Conservation (phyloP, 208 protist species). For the Wallacemonas rigidus region DNA sequence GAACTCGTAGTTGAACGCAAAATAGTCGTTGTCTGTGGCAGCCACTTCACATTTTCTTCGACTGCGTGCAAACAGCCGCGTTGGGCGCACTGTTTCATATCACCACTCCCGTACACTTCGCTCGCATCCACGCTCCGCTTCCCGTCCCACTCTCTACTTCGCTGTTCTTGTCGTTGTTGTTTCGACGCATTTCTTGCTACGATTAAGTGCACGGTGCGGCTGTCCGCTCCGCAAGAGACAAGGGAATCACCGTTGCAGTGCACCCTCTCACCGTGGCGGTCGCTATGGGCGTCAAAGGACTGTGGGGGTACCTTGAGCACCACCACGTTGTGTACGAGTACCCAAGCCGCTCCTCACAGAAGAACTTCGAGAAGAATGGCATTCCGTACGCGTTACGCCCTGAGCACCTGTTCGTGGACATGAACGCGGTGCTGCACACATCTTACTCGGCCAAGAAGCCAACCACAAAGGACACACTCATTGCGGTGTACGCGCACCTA, state of each 20-base stretch:
- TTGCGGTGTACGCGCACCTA: conserved; percentile 34
- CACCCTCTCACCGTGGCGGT: not conserved
- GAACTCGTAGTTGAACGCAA: too few relatives aligned
- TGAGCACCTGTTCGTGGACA: conserved; percentile 80
- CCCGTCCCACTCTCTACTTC: not conserved
- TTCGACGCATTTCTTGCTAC: not conserved
- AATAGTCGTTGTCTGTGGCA: too few relatives aligned
- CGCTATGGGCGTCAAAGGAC: conserved; percentile 72
- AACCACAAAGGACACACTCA: conserved; percentile 39
- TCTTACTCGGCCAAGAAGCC: conserved; percentile 31
- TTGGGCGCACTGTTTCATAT: too few relatives aligned
- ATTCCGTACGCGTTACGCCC: conserved; percentile 35
- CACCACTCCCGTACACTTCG: too few relatives aligned
- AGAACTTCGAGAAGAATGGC: conserved; percentile 6
- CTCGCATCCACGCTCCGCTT: not conserved
- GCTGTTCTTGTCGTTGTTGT: conserved; percentile 4
- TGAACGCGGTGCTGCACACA: conserved; percentile 81
- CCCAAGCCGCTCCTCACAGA: conserved; percentile 17
- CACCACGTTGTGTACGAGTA: conserved; percentile 44
- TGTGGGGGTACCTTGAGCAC: conserved; percentile 75
- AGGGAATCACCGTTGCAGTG: not conserved
- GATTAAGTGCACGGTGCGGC: too few relatives aligned
- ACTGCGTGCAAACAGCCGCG: not conserved
- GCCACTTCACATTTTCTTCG: not conserved
- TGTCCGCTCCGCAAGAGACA: too few relatives aligned